Conservation (phyloP, 2,329 filamentous ascomycete genomes). For the Hyphodiscus sp. region DNA sequence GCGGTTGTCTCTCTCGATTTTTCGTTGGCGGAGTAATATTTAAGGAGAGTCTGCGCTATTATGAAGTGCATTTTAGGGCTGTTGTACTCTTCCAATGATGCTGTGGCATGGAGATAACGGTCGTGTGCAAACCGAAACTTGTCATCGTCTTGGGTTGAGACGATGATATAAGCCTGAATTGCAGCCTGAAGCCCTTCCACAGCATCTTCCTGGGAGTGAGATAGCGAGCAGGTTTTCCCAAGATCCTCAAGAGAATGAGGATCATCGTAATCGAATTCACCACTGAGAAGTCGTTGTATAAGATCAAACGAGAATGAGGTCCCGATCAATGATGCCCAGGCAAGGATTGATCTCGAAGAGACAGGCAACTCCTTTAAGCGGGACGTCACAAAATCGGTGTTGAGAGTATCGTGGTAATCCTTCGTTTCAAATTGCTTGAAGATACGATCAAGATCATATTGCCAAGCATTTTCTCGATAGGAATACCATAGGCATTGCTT, state of each 20-base stretch:
- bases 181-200: constrained; percentile 76
- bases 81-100: constrained; percentile 62
- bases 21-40: constrained; percentile 57
- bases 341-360: constrained; percentile 69
- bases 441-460: constrained; percentile 76
- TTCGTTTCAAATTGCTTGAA: constrained; percentile 80
- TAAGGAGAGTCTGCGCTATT: constrained; percentile 74
- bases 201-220: constrained; percentile 55
- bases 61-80: constrained; percentile 82
- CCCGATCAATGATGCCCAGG: constrained; percentile 81
- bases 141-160: constrained; percentile 78
- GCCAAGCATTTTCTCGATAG: constrained; percentile 75
- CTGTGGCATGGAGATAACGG: constrained; percentile 72
- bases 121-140: constrained; percentile 85
- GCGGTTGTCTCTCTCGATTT: constrained; percentile 66
- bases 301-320: constrained; percentile 78
- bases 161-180: constrained; percentile 72
- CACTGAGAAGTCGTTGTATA: constrained; percentile 68
- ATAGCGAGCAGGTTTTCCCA: constrained; percentile 33
- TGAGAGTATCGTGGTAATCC: constrained; percentile 71
- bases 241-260: constrained; percentile 34
- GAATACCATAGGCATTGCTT: constrained; percentile 89
- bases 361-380: constrained; percentile 69
- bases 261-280: constrained; percentile 56
- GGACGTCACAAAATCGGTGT: constrained; percentile 75